These are phyloP conservation scores for Pleodorina starrii DNA, from an alignment of 139 green algal genomes.

Conservation along the genomic window DNA sequence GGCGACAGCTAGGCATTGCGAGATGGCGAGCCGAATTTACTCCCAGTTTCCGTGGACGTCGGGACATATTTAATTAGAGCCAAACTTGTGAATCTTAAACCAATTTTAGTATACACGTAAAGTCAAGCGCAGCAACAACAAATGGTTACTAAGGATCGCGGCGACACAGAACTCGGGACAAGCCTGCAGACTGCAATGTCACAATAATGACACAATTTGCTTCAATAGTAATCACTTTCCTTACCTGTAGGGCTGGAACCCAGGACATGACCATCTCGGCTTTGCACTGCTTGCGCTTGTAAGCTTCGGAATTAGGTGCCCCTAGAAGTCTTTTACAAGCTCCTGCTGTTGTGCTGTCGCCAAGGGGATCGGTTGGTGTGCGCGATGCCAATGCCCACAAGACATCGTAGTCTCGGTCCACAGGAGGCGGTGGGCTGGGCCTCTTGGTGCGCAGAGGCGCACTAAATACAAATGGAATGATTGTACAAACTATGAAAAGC, in stretches of 20 bases:
- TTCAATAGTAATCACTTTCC: too few relatives aligned
- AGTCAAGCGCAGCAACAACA: not conserved
- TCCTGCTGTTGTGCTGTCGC: not conserved
- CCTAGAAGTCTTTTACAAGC: not conserved
- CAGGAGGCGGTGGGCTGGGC: not conserved
- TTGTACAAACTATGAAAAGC: not conserved
- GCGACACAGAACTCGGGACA: not conserved
- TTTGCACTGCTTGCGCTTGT: constrained; percentile 1
- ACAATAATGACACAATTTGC: too few relatives aligned
- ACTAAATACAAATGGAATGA: not conserved
- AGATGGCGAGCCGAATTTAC: not conserved
- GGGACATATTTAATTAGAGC: not conserved
- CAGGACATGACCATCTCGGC: not conserved
- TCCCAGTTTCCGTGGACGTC: not conserved
- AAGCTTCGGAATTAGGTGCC: not conserved
- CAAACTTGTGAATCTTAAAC: not conserved
- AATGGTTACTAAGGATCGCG: not conserved
- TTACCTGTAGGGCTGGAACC: not conserved
- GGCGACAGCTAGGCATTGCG: not conserved
- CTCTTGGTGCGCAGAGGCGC: not conserved
- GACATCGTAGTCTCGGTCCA: not conserved
- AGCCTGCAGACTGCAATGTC: not conserved
- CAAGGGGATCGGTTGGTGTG: not conserved
- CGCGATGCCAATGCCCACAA: constrained; percentile 3
- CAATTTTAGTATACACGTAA: not conserved